These are phyloP conservation scores for Tetradesmus obliquus DNA, from an alignment of 139 green algal genomes.

Conservation along the genomic window DNA sequence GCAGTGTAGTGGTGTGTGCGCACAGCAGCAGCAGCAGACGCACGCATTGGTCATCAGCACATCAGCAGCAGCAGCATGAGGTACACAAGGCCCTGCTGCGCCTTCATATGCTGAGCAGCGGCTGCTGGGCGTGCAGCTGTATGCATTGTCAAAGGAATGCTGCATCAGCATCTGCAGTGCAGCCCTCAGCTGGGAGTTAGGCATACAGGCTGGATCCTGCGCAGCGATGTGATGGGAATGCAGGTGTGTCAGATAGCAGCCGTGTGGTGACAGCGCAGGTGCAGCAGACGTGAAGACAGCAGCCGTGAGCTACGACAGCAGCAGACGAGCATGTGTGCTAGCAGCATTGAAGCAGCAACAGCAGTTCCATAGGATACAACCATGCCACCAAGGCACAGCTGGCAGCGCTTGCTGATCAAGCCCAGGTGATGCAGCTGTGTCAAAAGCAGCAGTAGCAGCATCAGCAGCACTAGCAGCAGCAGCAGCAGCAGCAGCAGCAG, in stretches of 20 bases:
- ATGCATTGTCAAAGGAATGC: too few relatives aligned
- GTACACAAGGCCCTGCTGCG: too few relatives aligned
- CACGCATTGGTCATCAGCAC: not conserved
- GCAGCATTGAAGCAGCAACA: not conserved
- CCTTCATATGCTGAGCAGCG: too few relatives aligned
- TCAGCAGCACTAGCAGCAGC: not conserved
- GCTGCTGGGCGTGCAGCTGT: too few relatives aligned
- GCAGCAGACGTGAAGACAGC: not conserved
- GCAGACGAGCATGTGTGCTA: not conserved
- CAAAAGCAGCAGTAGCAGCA: not conserved
- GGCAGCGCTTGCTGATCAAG: not conserved
- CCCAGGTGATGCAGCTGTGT: not conserved
- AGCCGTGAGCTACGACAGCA: not conserved
- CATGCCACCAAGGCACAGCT: too few relatives aligned
- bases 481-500: not conserved
- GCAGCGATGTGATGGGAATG: too few relatives aligned
- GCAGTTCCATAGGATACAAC: not conserved
- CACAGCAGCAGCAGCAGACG: constrained; percentile 1
- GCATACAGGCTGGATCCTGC: too few relatives aligned
- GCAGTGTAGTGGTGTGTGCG: not conserved
- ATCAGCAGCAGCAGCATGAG: not conserved
- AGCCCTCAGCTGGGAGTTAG: too few relatives aligned
- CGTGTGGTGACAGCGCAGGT: not conserved
- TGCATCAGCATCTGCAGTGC: too few relatives aligned
- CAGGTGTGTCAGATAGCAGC: not conserved